Conservation (phyloP, 805 yeast genomes). For the Metschnikowia kofuensis region DNA sequence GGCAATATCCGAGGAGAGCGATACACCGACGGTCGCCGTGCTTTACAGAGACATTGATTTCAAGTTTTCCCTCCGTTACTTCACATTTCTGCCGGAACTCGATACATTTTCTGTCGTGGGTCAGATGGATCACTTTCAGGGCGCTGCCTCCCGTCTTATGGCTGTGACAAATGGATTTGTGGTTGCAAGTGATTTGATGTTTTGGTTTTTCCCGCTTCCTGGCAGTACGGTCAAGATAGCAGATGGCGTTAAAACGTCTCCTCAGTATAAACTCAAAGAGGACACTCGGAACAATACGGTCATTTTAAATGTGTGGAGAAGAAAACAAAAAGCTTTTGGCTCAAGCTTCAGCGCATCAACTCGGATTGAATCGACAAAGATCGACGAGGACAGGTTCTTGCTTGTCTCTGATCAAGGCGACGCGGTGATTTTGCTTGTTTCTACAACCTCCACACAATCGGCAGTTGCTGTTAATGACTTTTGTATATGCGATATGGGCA, state of each 20-base stretch:
- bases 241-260: conserved; percentile 5
- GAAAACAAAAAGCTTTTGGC: conserved; percentile 3
- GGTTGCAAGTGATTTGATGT: conserved; percentile 23
- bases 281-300: conserved; percentile 2
- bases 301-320: conserved; percentile 5
- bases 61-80: conserved; percentile 30
- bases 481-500: conserved; percentile 25
- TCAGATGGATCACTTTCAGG: conserved; percentile 28
- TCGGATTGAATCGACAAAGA: conserved; percentile 17
- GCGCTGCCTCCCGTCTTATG: conserved; percentile 28
- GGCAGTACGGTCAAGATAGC: not conserved
- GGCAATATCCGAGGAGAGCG: not conserved
- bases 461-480: conserved; percentile 15
- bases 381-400: conserved; percentile 28
- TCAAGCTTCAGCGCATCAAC: conserved; percentile 11
- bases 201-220: conserved; percentile 27
- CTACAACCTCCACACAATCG: not conserved
- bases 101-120: conserved; percentile 11
- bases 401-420: conserved; percentile 29
- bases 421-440: conserved; percentile 24
- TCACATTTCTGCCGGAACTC: conserved; percentile 14
- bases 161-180: conserved; percentile 27
- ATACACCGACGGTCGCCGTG: conserved; percentile 21
- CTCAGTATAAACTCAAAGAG: no score
- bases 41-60: conserved; percentile 35